Base-by-base conservation (phyloP, 208 protist genomes). In the Wallacemonas sp. region DNA sequence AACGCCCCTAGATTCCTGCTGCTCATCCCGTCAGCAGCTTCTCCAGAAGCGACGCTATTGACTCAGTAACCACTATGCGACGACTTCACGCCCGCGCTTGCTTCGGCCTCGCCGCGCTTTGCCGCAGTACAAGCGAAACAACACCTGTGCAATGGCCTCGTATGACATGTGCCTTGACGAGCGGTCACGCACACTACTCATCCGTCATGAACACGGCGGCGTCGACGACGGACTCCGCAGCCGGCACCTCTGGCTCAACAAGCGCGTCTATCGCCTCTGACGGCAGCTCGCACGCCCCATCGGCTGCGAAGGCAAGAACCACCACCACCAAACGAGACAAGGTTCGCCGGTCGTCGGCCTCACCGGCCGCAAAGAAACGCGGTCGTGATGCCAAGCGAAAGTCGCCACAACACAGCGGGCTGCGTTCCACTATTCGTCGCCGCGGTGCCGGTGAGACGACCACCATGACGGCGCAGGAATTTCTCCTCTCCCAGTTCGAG, bases 161-260 rank as follows among this genome's bases (percentile, higher is more conserved):
- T 6, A 14, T 41, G 36, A 14, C 36, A 41, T 17, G 36, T 41
- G 36, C 36, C 9, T 41, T 41, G 36, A 41, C 36, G 14, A 14
- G 6, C 36, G 14, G 36, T 41, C 36, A 14, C 14, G 36, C 36
- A 14, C 22, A 6, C 21, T 54, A 54, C 46, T 54, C 46, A 4
- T 58, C 51, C n/a, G 24, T 31, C 31, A 34, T 58, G 51, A 33
- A 58, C 26, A n/a, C 51, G 9, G 51, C 55, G 12, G 24, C 55
- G 19, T 34, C 38, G 21, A 34, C 47, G 26, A n/a, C 34, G 19
- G n/a, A n/a, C 8, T 31, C 27, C 5, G 21, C 17, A n/a, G 15
- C 24, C 49, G 21, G 8, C 14, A 33, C 65, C 21, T 70, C 65
- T 31, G 15, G 36, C 4, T 31, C 41, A 73, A 58, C 36, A 11